Conservation (phyloP, 805 yeast species). For the Metschnikowia aberdeeniae region DNA sequence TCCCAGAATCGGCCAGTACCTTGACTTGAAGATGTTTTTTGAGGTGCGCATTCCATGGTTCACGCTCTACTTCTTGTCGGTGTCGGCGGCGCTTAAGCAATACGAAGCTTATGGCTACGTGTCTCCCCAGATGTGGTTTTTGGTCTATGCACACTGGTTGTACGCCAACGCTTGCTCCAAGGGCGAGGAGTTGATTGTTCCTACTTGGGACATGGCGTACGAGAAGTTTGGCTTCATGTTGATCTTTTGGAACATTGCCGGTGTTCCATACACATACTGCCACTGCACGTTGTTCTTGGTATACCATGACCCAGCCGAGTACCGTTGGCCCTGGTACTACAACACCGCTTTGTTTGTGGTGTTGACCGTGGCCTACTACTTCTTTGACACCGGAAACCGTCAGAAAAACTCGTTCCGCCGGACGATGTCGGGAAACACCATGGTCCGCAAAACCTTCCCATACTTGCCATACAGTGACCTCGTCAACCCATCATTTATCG, state of each 20-base stretch:
- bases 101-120: constrained; percentile 76
- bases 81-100: constrained; percentile 75
- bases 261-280: constrained; percentile 97
- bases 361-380: constrained; percentile 71
- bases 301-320: constrained; percentile 80
- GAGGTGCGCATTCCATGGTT: constrained; percentile 98
- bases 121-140: constrained; percentile 67
- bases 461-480: constrained; percentile 81
- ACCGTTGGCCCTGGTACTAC: constrained; percentile 65
- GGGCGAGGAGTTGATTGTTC: constrained; percentile 96
- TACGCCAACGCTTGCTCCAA: constrained; percentile 97
- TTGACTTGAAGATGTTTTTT: constrained; percentile 92
- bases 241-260: constrained; percentile 98
- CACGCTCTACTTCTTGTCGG: constrained; percentile 71
- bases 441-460: constrained; percentile 86
- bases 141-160: constrained; percentile 83
- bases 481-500: constrained; percentile 78
- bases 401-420: constrained; percentile 93
- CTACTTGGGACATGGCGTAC: constrained; percentile 99
- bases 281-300: constrained; percentile 83
- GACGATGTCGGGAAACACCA: constrained; percentile 71
- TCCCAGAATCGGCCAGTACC: constrained; percentile 85
- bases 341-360: constrained; percentile 52
- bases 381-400: constrained; percentile 92
- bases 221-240: constrained; percentile 99